These are phyloP conservation scores for Globisporangium paroecandrum DNA, from an alignment of 352 stramenopile species.

Conservation along the genomic window DNA sequence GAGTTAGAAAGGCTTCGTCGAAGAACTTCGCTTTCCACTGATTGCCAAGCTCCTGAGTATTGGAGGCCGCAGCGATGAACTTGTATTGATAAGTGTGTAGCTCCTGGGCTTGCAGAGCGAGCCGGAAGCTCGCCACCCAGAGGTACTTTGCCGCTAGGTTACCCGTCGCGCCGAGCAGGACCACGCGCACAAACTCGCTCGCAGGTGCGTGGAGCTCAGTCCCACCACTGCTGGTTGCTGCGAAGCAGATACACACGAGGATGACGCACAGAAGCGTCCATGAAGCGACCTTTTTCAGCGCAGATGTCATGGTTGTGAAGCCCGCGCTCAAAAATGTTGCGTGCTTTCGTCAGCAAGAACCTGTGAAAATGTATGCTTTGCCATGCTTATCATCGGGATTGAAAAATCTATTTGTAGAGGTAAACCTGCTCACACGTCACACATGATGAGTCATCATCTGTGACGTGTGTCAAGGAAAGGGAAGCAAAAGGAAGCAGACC, in stretches of 20 bases:
- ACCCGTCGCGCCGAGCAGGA: conserved; percentile 69
- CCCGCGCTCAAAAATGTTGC: not conserved
- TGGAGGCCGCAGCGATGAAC: conserved; percentile 46
- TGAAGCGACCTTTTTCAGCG: not conserved
- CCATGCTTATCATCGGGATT: not conserved
- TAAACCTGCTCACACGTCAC: not conserved
- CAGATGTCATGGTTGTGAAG: not conserved
- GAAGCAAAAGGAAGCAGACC: too few species aligned
- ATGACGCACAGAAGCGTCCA: not conserved
- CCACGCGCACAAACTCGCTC: conserved; percentile 33
- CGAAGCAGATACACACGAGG: not conserved
- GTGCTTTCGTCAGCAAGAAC: not conserved
- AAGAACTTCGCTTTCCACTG: conserved; percentile 43
- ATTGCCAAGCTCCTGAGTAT: conserved; percentile 23
- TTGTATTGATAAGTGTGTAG: conserved; percentile 15
- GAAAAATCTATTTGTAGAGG: not conserved
- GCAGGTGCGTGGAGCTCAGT: not conserved
- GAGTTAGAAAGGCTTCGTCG: conserved; percentile 22
- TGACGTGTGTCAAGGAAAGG: not conserved
- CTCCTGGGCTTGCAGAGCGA: conserved; percentile 34
- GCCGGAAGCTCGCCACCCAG: conserved; percentile 66
- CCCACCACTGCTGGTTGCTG: not conserved
- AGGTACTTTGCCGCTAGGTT: conserved; percentile 84
- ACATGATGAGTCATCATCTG: not conserved
- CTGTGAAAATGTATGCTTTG: not conserved